Base-by-base conservation (phyloP, 345 rosid genomes). In the Salix dunnii region DNA sequence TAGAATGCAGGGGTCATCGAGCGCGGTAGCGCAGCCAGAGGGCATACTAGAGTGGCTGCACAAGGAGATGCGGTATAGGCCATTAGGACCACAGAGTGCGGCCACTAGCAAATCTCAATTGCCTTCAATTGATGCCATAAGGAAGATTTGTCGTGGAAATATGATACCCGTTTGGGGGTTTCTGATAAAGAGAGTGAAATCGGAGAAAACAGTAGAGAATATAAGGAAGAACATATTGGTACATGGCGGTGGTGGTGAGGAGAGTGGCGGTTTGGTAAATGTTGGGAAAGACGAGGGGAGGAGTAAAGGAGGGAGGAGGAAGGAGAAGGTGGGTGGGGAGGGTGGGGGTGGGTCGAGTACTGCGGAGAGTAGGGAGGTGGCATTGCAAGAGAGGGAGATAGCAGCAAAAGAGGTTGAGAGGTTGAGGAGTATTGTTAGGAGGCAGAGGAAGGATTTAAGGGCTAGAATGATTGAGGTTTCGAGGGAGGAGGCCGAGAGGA, bases 401-500 rank as follows among this genome's bases (percentile, higher is more conserved):
- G 97, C 91, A 3, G 90, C 85, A 0, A 92, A 91, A 81, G 97
- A 94, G 72, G 95, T 88, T 40, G 93, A 94, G 87, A 87, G 94
- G 83, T 73, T 91, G 87, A 88, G 97, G 89, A 88, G 85, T 69
- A 75, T 89, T 64, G 86, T 92, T 74, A 81, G 89, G 85, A 87
- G 97, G 86, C 95, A 91, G 78, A 88, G 91, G 82, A 94, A 91
- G 83, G 99, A 94, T 78, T 82, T 94, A 83, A 87, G 81, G 76
- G 88, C 97, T 13, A 90, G 92, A 82, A 94, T 94, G 99, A 73
- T 90, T 80, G 99, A 94, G 85, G 87, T 92, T 33, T 88, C 97
- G 0, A 90, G 95, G 83, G 99, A 92, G 86, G 97, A 92, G 83
- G 94, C 97, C 7, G 97, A 94, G 80, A 74, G 99, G 74, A 94